A percentile compares a stretch with the other conserved stretches of the same genome.
These are phyloP conservation scores for Exophiala sideris DNA, from an alignment of 2,329 filamentous ascomycete genomes.

Conservation along the genomic window DNA sequence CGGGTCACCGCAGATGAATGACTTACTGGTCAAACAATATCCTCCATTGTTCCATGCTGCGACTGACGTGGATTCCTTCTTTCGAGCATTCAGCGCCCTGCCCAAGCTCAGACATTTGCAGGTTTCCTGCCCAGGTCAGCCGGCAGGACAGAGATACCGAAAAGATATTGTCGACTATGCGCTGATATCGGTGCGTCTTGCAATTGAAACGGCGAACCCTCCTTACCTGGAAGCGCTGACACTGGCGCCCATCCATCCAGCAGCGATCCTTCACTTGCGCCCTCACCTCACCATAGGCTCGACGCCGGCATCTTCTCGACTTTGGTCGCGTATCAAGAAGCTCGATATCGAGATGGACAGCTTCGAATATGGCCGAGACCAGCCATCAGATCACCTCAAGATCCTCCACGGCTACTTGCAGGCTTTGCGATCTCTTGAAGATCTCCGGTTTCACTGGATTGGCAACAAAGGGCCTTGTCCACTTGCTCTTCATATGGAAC, in stretches of 20 bases:
- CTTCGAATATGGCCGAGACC: slow-evolving; percentile 62
- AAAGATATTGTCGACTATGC: slow-evolving; percentile 82
- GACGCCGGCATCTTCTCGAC: slow-evolving; percentile 65
- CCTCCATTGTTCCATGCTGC: slow-evolving; percentile 85
- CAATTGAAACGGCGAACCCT: slow-evolving; percentile 70
- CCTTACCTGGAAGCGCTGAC: slow-evolving; percentile 66
- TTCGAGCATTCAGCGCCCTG: slow-evolving; percentile 67
- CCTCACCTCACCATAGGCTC: slow-evolving; percentile 71
- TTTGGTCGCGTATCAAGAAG: slow-evolving; percentile 75
- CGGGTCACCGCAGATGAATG: slow-evolving; percentile 72
- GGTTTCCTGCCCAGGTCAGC: slow-evolving; percentile 72
- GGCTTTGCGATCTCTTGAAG: slow-evolving; percentile 63
- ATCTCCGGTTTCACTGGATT: slow-evolving; percentile 74
- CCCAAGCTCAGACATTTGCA: slow-evolving; percentile 69
- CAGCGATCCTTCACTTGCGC: slow-evolving; percentile 73
- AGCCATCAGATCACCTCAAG: slow-evolving; percentile 67
- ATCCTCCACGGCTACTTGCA: slow-evolving; percentile 79
- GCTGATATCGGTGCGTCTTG: slow-evolving; percentile 79
- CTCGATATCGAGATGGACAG: slow-evolving; percentile 70
- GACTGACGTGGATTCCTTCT: slow-evolving; percentile 81
- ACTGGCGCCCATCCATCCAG: slow-evolving; percentile 69
- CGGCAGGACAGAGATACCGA: slow-evolving; percentile 66
- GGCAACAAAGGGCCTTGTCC: slow-evolving; percentile 71
- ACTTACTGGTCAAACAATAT: slow-evolving; percentile 81
- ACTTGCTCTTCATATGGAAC: slow-evolving; percentile 65